These are phyloP conservation scores for Mycena leptocephala DNA, from an alignment of 768 basidiomycete genomes.

Conservation along the genomic window DNA sequence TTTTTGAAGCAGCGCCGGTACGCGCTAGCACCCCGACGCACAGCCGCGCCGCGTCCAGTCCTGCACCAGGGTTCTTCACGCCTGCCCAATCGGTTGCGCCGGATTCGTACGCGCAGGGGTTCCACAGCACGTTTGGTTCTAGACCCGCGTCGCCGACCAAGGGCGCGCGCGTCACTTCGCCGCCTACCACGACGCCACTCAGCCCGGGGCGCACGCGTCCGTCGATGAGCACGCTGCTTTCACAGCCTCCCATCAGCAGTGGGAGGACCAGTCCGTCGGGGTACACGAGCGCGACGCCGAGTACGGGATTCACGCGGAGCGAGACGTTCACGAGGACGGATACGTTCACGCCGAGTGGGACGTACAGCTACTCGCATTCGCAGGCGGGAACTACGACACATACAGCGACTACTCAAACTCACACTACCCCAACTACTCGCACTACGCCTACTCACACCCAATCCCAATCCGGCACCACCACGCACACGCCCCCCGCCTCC, in stretches of 20 bases:
- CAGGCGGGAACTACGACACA: constrained; percentile 40
- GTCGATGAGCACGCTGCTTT: constrained; percentile 33
- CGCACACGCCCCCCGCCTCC: constrained; percentile 69
- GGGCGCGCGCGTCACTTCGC: constrained; percentile 43
- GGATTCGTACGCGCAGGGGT: constrained; percentile 53
- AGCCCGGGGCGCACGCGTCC: constrained; percentile 31
- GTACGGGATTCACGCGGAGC: constrained; percentile 32
- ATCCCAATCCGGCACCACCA: no score
- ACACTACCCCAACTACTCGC: constrained; percentile 64
- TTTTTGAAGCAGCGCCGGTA: constrained; percentile 72
- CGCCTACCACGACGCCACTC: constrained; percentile 41
- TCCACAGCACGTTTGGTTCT: constrained; percentile 57
- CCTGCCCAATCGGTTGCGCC: constrained; percentile 39
- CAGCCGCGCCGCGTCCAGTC: constrained; percentile 69
- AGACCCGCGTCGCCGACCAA: constrained; percentile 67
- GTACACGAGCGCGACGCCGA: constrained; percentile 29
- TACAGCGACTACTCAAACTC: constrained; percentile 52
- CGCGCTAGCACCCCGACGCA: constrained; percentile 62
- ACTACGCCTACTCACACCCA: no score
- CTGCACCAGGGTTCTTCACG: constrained; percentile 39
- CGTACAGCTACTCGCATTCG: constrained; percentile 42
- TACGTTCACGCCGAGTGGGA: constrained; percentile 42
- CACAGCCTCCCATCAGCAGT: constrained; percentile 26
- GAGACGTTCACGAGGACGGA: constrained; percentile 53
- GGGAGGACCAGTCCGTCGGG: constrained; percentile 38